Percentiles rank a stretch among this genome's conserved stretches.
Conservation (phyloP, 306 rosid species). For the Fagus sylvatica region DNA sequence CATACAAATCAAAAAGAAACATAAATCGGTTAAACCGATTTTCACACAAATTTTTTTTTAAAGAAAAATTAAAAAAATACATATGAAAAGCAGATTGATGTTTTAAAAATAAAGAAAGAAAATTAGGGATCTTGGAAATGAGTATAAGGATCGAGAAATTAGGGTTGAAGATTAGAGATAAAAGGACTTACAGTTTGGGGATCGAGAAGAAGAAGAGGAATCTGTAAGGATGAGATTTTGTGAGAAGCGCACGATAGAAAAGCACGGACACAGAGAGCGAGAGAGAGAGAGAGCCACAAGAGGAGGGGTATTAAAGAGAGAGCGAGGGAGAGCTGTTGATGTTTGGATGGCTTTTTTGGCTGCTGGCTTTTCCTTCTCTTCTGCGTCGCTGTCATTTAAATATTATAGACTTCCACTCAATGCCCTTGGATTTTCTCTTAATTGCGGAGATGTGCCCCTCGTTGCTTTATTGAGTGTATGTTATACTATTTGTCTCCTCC, state of each 20-base stretch:
- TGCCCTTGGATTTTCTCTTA: slow-evolving; percentile 39
- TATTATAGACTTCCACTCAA: slow-evolving; percentile 12
- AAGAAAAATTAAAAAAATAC: not conserved
- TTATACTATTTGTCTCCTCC: not conserved
- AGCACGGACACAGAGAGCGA: not conserved
- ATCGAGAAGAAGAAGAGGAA: slow-evolving; percentile 52
- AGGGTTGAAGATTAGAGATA: slow-evolving; percentile 36
- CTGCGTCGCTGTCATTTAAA: slow-evolving; percentile 59
- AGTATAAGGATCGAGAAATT: slow-evolving; percentile 19
- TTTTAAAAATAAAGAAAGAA: not conserved
- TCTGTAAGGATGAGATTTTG: slow-evolving; percentile 66
- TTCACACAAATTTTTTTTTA: not conserved
- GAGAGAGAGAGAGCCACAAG: slow-evolving; percentile 43
- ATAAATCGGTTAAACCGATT: not conserved
- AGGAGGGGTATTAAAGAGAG: slow-evolving; percentile 34
- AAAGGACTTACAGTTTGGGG: slow-evolving; percentile 69
- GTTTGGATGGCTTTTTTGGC: slow-evolving; percentile 65
- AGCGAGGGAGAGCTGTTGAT: slow-evolving; percentile 40
- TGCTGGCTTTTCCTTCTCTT: slow-evolving; percentile 39
- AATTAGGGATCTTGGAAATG: slow-evolving; percentile 62
- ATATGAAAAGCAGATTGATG: not conserved
- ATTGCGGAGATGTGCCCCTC: slow-evolving; percentile 30
- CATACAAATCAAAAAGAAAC: not conserved
- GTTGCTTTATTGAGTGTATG: not conserved
- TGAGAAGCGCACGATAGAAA: slow-evolving; percentile 57